phyloP scores from a whole-genome alignment of 2,329 filamentous ascomycete species.

The Verticillium alfalfae region DNA sequence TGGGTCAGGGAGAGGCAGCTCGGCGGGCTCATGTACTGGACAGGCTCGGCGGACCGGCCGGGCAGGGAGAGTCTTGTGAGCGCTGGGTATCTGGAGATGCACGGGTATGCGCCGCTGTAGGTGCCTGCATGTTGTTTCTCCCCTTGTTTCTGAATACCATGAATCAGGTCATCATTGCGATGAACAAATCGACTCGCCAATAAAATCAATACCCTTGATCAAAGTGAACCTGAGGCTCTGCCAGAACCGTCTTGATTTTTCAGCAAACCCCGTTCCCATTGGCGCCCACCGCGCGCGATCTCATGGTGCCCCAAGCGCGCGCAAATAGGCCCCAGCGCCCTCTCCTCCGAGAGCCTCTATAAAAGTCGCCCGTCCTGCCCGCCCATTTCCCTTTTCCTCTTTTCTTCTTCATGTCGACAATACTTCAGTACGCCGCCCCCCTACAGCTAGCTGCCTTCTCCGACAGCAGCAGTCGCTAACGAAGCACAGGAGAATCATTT shows the following conservation, averaged over 20 bases:
- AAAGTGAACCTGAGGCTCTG: too few relatives aligned
- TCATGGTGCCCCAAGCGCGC: background rate
- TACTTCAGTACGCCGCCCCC: conserved; percentile 47
- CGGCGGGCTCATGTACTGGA: conserved; percentile 65
- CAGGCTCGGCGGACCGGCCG: conserved; percentile 53
- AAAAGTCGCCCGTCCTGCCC: conserved; percentile 25
- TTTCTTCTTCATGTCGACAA: conserved; percentile 56
- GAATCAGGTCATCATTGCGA: too few relatives aligned
- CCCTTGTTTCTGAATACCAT: too few relatives aligned
- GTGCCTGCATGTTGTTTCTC: background rate
- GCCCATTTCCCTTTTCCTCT: conserved; percentile 26
- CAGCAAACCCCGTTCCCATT: background rate
- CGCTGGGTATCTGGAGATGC: conserved; percentile 50
- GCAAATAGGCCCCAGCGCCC: background rate
- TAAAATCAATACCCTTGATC: too few relatives aligned
- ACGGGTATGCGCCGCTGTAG: conserved; percentile 1
- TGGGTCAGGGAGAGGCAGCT: conserved; percentile 50
- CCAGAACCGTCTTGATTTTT: background rate
- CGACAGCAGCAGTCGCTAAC: background rate
- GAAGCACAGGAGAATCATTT: conserved; percentile 74
- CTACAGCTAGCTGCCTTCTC: conserved; percentile 10
- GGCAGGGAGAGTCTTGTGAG: conserved; percentile 52
- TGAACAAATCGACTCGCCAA: too few relatives aligned
- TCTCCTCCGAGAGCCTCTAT: conserved; percentile 22
- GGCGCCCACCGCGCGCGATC: background rate